A percentile compares a stretch with the other conserved stretches of the same genome.
Conservation (phyloP, 164 flowering plant species). For the Taxillus chinensis region DNA sequence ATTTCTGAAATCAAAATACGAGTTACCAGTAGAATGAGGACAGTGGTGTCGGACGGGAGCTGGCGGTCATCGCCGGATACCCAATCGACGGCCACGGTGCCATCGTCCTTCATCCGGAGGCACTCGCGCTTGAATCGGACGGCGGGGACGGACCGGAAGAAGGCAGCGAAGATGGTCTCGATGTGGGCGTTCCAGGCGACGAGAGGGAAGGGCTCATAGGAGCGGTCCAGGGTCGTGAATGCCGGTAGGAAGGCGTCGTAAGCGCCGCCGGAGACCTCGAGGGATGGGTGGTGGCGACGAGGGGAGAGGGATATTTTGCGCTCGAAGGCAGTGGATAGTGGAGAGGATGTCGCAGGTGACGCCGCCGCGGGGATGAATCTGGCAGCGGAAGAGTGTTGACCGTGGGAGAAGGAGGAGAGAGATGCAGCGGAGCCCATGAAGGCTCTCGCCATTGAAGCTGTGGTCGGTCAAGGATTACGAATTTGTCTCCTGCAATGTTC, state of each 20-base stretch:
- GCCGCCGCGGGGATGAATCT: constrained; percentile 1
- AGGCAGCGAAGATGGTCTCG: constrained; percentile 85
- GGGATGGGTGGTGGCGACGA: constrained; percentile 19
- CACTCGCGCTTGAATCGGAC: constrained; percentile 67
- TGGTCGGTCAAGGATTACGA: no score
- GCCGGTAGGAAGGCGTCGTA: constrained; percentile 30
- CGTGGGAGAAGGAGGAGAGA: background rate
- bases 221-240: constrained; percentile 25
- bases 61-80: constrained; percentile 49
- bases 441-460: constrained; percentile 8
- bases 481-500: no score
- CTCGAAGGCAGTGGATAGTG: background rate
- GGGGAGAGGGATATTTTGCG: constrained; percentile 3
- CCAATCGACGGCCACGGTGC: constrained; percentile 84
- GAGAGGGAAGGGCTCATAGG: constrained; percentile 63
- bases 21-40: constrained; percentile 73
- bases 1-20: no score
- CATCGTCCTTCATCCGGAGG: constrained; percentile 57
- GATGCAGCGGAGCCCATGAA: constrained; percentile 7
- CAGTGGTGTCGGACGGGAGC: constrained; percentile 50
- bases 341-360: constrained; percentile 12
- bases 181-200: constrained; percentile 62
- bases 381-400: background rate
- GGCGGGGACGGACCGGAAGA: constrained; percentile 57
- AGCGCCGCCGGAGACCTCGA: constrained; percentile 61